These are phyloP conservation scores for Monosporozyma aerobia DNA, from an alignment of 805 yeast genomes.

Conservation along the genomic window DNA sequence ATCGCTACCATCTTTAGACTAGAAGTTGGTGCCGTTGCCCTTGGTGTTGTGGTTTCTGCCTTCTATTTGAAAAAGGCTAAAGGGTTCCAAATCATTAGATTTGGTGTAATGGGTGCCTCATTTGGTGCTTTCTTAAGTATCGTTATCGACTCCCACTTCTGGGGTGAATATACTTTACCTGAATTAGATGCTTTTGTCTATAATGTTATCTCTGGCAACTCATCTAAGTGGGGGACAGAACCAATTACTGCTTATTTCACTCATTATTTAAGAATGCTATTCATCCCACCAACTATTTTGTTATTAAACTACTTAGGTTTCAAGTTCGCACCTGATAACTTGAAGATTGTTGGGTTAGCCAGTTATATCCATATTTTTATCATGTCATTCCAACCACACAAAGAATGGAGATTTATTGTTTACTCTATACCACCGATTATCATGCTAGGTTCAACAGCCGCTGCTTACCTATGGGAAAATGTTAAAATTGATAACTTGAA, in stretches of 20 bases:
- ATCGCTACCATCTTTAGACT: slow-evolving; percentile 61
- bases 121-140: slow-evolving; percentile 38
- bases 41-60: slow-evolving; percentile 40
- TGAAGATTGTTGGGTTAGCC: slow-evolving; percentile 42
- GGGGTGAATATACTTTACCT: slow-evolving; percentile 59
- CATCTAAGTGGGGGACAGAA: slow-evolving; percentile 77
- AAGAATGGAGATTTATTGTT: slow-evolving; percentile 86
- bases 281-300: slow-evolving; percentile 39
- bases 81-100: slow-evolving; percentile 32
- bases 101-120: slow-evolving; percentile 39
- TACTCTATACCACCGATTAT: slow-evolving; percentile 67
- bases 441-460: slow-evolving; percentile 54
- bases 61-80: slow-evolving; percentile 39
- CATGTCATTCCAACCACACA: slow-evolving; percentile 80
- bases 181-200: slow-evolving; percentile 64
- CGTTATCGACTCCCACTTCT: slow-evolving; percentile 66
- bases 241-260: slow-evolving; percentile 64
- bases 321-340: slow-evolving; percentile 28
- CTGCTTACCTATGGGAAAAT: slow-evolving; percentile 33
- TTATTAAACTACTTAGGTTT: slow-evolving; percentile 32
- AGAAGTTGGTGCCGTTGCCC: slow-evolving; percentile 54
- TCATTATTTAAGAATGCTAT: slow-evolving; percentile 34
- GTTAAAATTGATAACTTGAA: slow-evolving; percentile 17
- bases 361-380: slow-evolving; percentile 46
- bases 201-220: slow-evolving; percentile 68